Conservation (phyloP, 2,329 filamentous ascomycete genomes). For the Alternaria gaisen region DNA sequence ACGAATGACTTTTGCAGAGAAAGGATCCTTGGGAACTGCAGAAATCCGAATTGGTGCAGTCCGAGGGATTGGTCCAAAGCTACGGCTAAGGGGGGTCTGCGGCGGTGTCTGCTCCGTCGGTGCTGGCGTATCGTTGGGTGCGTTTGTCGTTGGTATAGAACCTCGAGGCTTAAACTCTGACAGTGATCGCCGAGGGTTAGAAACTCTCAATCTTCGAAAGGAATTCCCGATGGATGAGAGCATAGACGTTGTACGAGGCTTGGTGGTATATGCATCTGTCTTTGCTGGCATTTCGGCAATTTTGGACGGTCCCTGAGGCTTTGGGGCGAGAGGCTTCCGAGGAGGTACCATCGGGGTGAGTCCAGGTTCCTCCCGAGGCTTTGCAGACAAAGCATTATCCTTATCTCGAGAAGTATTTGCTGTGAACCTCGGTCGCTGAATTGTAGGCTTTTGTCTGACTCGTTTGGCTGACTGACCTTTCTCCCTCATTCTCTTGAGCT, state of each 20-base stretch:
- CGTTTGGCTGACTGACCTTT: not conserved
- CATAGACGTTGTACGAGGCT: not conserved
- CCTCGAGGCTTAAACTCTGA: not conserved
- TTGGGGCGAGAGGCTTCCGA: not conserved
- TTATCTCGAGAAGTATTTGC: not conserved
- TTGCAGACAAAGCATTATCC: not conserved
- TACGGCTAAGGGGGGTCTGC: not conserved
- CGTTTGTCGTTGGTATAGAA: not conserved
- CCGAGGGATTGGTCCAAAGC: not conserved
- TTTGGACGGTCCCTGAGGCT: not conserved
- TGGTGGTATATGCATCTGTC: not conserved
- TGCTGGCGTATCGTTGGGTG: not conserved
- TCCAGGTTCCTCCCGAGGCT: not conserved
- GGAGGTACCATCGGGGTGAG: not conserved
- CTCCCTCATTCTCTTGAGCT: not conserved
- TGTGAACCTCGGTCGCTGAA: not conserved
- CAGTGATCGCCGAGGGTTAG: not conserved
- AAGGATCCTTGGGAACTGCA: not conserved
- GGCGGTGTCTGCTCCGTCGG: not conserved
- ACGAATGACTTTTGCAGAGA: not conserved
- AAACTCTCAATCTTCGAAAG: not conserved
- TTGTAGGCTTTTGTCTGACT: not conserved
- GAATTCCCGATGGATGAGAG: not conserved
- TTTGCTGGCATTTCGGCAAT: not conserved
- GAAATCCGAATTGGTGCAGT: not conserved